Evolutionary conservation across 2,329 filamentous ascomycete genomes (phyloP).

Genomic region (Monosporascus cannonballus): DNA sequence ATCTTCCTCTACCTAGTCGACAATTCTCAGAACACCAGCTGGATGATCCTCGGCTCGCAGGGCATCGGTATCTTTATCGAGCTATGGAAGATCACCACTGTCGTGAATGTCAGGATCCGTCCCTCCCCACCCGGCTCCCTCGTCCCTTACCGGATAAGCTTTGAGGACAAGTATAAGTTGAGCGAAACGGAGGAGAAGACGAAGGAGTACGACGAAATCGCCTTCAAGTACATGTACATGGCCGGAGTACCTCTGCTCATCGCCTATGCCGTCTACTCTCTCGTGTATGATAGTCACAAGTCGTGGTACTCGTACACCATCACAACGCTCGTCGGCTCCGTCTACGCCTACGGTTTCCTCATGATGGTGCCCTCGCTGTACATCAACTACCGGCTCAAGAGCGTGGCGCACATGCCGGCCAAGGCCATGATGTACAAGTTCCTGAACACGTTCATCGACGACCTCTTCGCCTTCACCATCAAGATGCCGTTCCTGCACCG

Average conservation of each 20-base stretch:
- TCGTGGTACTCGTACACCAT: conserved; percentile 98
- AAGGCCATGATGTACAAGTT: conserved; percentile 99
- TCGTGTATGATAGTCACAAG: conserved; percentile 92
- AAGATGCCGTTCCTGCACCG: conserved; percentile 97
- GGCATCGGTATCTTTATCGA: conserved; percentile 69
- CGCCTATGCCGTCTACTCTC: conserved; percentile 85
- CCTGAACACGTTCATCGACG: conserved; percentile 97
- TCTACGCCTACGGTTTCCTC: conserved; percentile 96
- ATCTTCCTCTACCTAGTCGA: conserved; percentile 97
- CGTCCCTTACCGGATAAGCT: conserved; percentile 73
- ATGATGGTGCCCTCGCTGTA: conserved; percentile 98
- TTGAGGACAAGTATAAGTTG: conserved; percentile 96
- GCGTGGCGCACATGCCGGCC: conserved; percentile 92
- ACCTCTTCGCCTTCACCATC: conserved; percentile 97
- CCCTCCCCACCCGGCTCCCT: conserved; percentile 60
- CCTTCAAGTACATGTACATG: conserved; percentile 95
- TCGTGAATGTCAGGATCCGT: conserved; percentile 81
- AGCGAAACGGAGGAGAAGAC: conserved; percentile 96
- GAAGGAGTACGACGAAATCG: conserved; percentile 95
- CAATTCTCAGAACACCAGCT: conserved; percentile 95
- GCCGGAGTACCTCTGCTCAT: conserved; percentile 81
- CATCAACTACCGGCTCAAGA: conserved; percentile 98
- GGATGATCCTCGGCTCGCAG: conserved; percentile 97
- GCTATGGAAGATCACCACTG: conserved; percentile 93
- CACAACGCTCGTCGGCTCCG: conserved; percentile 86